Conservation (phyloP, 2,329 filamentous ascomycete species). For the Sclerotinia borealis region DNA sequence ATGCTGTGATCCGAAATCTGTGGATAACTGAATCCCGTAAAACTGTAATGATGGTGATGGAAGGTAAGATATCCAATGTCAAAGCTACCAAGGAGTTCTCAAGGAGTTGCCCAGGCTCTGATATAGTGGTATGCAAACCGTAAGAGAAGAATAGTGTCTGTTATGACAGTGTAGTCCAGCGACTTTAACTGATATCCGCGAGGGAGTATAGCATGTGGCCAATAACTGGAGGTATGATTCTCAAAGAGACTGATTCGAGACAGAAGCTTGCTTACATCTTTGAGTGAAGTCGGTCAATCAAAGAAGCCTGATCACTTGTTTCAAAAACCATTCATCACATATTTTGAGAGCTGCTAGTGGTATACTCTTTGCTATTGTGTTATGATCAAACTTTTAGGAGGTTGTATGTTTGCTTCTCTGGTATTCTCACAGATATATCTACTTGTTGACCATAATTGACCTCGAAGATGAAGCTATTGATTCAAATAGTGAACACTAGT, state of each 20-base stretch:
- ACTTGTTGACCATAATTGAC: constrained; percentile 18
- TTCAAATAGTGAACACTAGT: background rate
- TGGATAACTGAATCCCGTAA: background rate
- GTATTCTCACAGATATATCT: too few relatives aligned
- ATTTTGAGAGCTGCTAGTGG: background rate
- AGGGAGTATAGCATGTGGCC: too few relatives aligned
- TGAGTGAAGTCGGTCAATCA: background rate
- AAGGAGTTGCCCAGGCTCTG: constrained; percentile 12
- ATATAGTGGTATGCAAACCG: constrained; percentile 10
- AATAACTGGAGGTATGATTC: background rate
- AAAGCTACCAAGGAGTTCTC: background rate
- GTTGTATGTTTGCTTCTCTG: too few relatives aligned
- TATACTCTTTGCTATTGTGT: too few relatives aligned
- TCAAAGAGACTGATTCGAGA: background rate
- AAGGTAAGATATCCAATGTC: background rate
- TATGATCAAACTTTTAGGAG: too few relatives aligned
- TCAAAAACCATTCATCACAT: background rate
- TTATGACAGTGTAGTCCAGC: background rate
- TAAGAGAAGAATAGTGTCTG: background rate
- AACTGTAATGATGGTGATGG: background rate
- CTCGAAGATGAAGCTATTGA: constrained; percentile 14
- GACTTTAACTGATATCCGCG: background rate
- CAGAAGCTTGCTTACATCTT: background rate
- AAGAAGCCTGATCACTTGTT: background rate
- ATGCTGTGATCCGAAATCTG: background rate